Percentiles rank a stretch among this genome's conserved stretches.
Evolutionary conservation across 768 basidiomycete species (phyloP).

Genomic region (Russula dissimulans): DNA sequence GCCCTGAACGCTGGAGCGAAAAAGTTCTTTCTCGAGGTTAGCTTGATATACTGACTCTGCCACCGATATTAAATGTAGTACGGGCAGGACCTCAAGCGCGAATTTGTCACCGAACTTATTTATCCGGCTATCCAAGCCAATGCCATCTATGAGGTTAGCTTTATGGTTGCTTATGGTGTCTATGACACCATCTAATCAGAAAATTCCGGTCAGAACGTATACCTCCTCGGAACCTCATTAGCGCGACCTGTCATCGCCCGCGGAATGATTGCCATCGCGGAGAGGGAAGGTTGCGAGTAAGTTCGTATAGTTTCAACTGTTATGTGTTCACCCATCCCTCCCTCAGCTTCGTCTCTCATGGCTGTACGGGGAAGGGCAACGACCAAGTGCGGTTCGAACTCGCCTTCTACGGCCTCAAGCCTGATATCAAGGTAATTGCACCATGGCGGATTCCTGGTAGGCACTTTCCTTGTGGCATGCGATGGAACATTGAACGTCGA

Average conservation of each 20-base stretch:
- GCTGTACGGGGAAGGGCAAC: slow-evolving; percentile 99
- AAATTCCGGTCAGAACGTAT: slow-evolving; percentile 58
- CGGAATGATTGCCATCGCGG: slow-evolving; percentile 94
- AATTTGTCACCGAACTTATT: slow-evolving; percentile 93
- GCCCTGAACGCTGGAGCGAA: slow-evolving; percentile 89
- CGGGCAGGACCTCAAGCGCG: slow-evolving; percentile 77
- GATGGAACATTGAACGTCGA: background rate
- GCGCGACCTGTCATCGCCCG: slow-evolving; percentile 98
- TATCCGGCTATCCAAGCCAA: slow-evolving; percentile 98
- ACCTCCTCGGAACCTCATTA: slow-evolving; percentile 94
- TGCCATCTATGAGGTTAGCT: slow-evolving; percentile 87
- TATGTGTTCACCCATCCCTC: background rate
- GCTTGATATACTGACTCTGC: background rate
- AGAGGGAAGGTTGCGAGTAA: slow-evolving; percentile 90
- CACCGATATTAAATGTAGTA: background rate
- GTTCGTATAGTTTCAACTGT: slow-evolving; percentile 24
- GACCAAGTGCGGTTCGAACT: slow-evolving; percentile 99
- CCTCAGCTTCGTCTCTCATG: slow-evolving; percentile 85
- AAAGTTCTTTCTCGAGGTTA: slow-evolving; percentile 86
- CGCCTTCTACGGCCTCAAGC: slow-evolving; percentile 97
- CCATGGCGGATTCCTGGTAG: slow-evolving; percentile 94
- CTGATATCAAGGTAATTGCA: slow-evolving; percentile 97
- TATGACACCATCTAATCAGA: background rate
- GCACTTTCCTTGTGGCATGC: slow-evolving; percentile 13
- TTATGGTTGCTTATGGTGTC: background rate